Conservation (phyloP, 441 rosid genomes). For the Gossypium schwendimanii region DNA sequence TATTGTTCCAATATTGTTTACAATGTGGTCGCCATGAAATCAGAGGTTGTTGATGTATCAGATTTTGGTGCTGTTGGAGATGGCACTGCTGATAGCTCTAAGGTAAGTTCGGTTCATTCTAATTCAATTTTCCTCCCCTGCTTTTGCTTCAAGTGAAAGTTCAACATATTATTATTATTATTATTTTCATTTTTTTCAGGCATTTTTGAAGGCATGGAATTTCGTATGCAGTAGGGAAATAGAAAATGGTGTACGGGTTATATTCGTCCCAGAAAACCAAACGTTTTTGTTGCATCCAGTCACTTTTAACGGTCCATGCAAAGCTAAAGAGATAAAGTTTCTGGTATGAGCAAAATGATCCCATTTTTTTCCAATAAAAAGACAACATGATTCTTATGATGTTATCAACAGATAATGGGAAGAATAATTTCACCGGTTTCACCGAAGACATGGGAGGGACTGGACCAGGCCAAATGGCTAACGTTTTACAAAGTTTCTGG, state of each 20-base stretch:
- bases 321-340: conserved; percentile 15
- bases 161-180: too few species aligned
- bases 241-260: background rate
- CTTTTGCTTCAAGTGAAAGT: background rate
- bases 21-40: background rate
- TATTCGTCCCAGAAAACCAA: conserved; percentile 5
- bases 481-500: conserved; percentile 4
- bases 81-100: conserved; percentile 17
- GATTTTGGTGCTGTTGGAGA: conserved; percentile 25
- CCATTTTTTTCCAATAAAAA: background rate
- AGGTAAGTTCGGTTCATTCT: conserved; percentile 4
- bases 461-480: conserved; percentile 23
- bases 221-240: conserved; percentile 13
- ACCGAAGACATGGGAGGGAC: conserved; percentile 20
- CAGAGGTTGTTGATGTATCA: conserved; percentile 11
- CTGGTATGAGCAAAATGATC: conserved; percentile 8
- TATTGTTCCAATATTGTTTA: background rate
- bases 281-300: conserved; percentile 21
- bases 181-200: conserved; percentile 12
- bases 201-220: conserved; percentile 27
- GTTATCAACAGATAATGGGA: conserved; percentile 19
- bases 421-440: conserved; percentile 19
- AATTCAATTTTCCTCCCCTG: background rate
- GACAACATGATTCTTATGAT: background rate
- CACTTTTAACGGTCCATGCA: conserved; percentile 23